These are phyloP conservation scores for Mycena latifolia DNA, from an alignment of 768 basidiomycete genomes.

Conservation along the genomic window DNA sequence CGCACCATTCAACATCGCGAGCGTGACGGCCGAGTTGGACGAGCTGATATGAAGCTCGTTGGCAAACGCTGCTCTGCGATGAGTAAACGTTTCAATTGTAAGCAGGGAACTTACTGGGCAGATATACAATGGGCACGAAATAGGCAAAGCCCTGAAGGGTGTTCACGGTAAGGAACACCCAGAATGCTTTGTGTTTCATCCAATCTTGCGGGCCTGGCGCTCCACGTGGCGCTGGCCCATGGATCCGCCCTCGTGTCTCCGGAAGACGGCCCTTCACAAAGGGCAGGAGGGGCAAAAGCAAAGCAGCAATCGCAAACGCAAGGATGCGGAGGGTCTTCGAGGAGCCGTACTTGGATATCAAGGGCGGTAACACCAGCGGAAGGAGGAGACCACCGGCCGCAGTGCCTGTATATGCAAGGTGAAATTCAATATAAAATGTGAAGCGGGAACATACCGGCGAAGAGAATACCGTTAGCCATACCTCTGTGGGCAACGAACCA, in stretches of 20 bases:
- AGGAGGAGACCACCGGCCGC: conserved; percentile 43
- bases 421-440: neutral
- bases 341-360: conserved; percentile 41
- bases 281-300: conserved; percentile 40
- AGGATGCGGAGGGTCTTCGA: conserved; percentile 41
- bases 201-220: conserved; percentile 23
- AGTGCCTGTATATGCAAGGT: conserved; percentile 34
- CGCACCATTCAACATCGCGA: conserved; percentile 44
- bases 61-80: conserved; percentile 39
- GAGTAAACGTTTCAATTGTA: neutral
- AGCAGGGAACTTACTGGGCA: conserved; percentile 36
- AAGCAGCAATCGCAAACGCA: conserved; percentile 30
- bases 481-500: conserved; percentile 48
- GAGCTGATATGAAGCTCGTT: conserved; percentile 36
- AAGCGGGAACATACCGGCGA: conserved; percentile 41
- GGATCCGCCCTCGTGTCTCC: conserved; percentile 24
- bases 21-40: conserved; percentile 38
- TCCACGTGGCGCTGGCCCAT: conserved; percentile 14
- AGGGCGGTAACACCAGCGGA: conserved; percentile 40
- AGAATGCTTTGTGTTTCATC: conserved; percentile 35
- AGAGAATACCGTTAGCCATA: conserved; percentile 47
- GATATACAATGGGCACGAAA: conserved; percentile 43
- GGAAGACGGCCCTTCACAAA: conserved; percentile 44
- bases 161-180: conserved; percentile 39
- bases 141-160: conserved; percentile 43